Conservation (phyloP, 2,329 filamentous ascomycete species). For the Alternaria novae-zelandiae region DNA sequence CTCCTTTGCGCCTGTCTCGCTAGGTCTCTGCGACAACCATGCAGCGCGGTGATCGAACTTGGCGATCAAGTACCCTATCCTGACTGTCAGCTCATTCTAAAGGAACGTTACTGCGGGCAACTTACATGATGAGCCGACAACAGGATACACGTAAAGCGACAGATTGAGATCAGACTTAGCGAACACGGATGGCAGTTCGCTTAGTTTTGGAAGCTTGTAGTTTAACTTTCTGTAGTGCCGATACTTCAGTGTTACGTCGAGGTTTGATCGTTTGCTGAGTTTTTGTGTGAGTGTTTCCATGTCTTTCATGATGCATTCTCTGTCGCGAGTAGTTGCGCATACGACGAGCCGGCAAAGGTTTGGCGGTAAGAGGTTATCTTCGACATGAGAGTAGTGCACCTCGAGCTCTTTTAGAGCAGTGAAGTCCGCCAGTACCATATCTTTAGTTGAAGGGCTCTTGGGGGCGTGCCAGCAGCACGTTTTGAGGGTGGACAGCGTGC, state of each 20-base stretch:
- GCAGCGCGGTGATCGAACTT: not conserved
- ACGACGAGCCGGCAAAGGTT: not conserved
- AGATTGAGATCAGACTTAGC: not conserved
- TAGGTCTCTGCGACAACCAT: not conserved
- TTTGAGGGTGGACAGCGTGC: not conserved
- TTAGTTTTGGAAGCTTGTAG: not conserved
- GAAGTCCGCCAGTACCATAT: accelerated
- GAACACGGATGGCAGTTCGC: not conserved
- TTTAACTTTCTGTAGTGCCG: not conserved
- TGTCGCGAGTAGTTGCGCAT: not conserved
- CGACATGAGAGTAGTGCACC: not conserved
- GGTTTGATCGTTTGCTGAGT: not conserved
- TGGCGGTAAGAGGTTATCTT: not conserved
- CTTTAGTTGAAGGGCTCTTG: not conserved
- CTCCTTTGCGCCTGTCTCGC: not conserved
- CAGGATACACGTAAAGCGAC: not conserved
- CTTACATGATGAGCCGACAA: not conserved
- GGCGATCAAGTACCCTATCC: not conserved
- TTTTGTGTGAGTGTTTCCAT: not conserved
- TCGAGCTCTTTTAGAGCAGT: not conserved
- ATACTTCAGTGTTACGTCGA: not conserved
- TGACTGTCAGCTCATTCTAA: not conserved
- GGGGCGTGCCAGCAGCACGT: not conserved
- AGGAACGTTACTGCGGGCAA: not conserved
- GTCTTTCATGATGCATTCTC: not conserved